Evolutionary conservation across 1,284 basidiomycete genomes (phyloP).

Genomic region (Rhodotorula sp.): DNA sequence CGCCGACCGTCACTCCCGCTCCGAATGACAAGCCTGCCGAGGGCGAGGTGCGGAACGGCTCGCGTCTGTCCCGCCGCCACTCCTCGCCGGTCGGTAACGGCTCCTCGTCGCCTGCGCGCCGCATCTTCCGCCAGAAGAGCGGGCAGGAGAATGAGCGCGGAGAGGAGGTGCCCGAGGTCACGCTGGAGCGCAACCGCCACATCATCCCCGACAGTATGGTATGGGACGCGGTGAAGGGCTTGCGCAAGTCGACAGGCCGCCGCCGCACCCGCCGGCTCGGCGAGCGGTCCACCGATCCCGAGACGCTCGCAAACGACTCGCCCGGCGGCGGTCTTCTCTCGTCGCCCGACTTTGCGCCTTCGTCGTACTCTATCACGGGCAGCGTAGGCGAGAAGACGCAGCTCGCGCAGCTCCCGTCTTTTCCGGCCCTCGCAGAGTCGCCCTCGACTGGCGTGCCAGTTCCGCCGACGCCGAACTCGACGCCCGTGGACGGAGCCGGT

Average conservation of each 20-base stretch:
- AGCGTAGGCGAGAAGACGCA: slow-evolving; percentile 23
- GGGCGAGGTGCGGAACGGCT: not conserved
- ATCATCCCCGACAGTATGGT: slow-evolving; percentile 91
- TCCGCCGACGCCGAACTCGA: slow-evolving; percentile 38
- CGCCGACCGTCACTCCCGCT: slow-evolving; percentile 6
- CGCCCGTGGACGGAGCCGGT: slow-evolving; percentile 27
- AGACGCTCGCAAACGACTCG: slow-evolving; percentile 23
- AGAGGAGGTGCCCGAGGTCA: slow-evolving; percentile 65
- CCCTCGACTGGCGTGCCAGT: not conserved
- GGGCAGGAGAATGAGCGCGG: slow-evolving; percentile 35
- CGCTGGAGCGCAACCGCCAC: slow-evolving; percentile 87
- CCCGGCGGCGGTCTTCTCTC: slow-evolving; percentile 28
- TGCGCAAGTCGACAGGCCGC: slow-evolving; percentile 22
- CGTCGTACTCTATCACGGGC: slow-evolving; percentile 34
- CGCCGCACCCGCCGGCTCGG: slow-evolving; percentile 9
- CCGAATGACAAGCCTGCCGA: not conserved
- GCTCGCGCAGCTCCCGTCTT: slow-evolving; percentile 20
- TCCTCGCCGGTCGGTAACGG: slow-evolving; percentile 2
- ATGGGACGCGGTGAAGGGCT: slow-evolving; percentile 46
- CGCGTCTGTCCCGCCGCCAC: slow-evolving; percentile 1
- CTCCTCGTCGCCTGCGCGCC: slow-evolving; percentile 16
- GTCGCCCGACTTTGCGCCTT: slow-evolving; percentile 36
- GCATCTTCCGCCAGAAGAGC: slow-evolving; percentile 31
- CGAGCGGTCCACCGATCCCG: slow-evolving; percentile 27
- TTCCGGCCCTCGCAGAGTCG: slow-evolving; percentile 13